Evolutionary conservation across 495 filamentous ascomycete genomes (phyloP).

Genomic region (Xylaria grammica): DNA sequence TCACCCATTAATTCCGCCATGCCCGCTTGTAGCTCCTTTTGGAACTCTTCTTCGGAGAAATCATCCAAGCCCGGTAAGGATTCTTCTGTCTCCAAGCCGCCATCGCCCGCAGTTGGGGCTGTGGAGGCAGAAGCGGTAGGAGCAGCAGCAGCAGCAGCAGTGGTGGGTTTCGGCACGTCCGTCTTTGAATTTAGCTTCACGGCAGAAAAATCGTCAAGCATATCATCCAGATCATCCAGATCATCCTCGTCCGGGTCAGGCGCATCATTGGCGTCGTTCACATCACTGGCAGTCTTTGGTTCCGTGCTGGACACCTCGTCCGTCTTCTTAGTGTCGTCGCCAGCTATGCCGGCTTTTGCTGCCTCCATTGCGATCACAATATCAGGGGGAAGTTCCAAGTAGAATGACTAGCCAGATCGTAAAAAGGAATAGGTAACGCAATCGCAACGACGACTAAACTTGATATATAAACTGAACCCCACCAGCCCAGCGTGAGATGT

Average conservation of each 20-base stretch:
- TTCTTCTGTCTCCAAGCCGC: constrained; percentile 15
- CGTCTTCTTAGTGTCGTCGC: constrained; percentile 19
- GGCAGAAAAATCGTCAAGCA: constrained; percentile 86
- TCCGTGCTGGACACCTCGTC: constrained; percentile 23
- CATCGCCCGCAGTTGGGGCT: constrained; percentile 8
- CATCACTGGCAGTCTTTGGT: constrained; percentile 27
- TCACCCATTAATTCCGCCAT: constrained; percentile 83
- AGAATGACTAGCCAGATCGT: background rate
- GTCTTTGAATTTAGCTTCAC: constrained; percentile 58
- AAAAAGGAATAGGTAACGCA: background rate
- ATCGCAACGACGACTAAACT: background rate
- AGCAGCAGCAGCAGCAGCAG: constrained; percentile 24
- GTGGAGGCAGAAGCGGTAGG: constrained; percentile 20
- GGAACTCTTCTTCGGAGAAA: constrained; percentile 73
- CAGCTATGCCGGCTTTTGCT: constrained; percentile 20
- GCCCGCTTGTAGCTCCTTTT: constrained; percentile 80
- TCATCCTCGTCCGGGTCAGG: constrained; percentile 85
- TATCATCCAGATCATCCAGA: constrained; percentile 90
- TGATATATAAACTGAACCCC: constrained; percentile 1
- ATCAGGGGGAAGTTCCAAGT: background rate
- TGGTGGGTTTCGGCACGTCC: constrained; percentile 48
- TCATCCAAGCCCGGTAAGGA: constrained; percentile 32
- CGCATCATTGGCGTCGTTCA: constrained; percentile 50
- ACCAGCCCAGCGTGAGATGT: constrained; percentile 19
- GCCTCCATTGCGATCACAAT: constrained; percentile 14